Evolutionary conservation across 2,329 filamentous ascomycete genomes (phyloP).

Genomic region (Emmonsia crescens): DNA sequence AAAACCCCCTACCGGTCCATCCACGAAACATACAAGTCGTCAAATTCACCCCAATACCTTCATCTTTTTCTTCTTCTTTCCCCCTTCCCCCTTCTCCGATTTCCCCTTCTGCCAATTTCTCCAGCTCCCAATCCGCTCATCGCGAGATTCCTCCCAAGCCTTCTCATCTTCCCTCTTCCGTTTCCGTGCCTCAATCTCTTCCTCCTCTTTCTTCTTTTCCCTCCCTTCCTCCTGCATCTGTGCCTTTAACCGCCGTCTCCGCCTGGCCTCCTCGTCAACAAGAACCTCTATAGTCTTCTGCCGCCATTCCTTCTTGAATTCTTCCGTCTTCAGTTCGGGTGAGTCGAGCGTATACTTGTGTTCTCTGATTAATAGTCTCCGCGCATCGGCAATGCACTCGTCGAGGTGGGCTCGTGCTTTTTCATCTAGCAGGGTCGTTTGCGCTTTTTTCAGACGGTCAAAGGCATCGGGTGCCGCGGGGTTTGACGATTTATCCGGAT

Average conservation of each 20-base stretch:
- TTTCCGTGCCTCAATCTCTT: slow-evolving; percentile 70
- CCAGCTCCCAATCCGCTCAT: slow-evolving; percentile 89
- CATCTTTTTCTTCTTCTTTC: slow-evolving; percentile 47
- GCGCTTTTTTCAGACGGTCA: slow-evolving; percentile 90
- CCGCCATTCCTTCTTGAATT: slow-evolving; percentile 77
- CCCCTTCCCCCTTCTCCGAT: slow-evolving; percentile 37
- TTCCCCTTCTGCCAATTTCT: slow-evolving; percentile 70
- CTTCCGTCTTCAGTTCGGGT: slow-evolving; percentile 66
- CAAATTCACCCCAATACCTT: slow-evolving; percentile 35
- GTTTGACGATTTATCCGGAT: slow-evolving; percentile 95
- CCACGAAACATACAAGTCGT: not conserved
- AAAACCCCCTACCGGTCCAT: not conserved
- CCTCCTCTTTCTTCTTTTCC: slow-evolving; percentile 74
- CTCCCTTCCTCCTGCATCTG: slow-evolving; percentile 95
- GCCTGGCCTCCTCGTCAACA: slow-evolving; percentile 80
- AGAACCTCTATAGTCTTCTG: slow-evolving; percentile 83
- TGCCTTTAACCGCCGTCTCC: slow-evolving; percentile 76
- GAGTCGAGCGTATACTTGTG: slow-evolving; percentile 87
- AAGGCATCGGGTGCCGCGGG: slow-evolving; percentile 87
- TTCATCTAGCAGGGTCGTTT: slow-evolving; percentile 84
- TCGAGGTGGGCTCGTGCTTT: slow-evolving; percentile 79
- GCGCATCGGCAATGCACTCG: slow-evolving; percentile 90
- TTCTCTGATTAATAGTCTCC: slow-evolving; percentile 87
- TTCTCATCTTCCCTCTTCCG: slow-evolving; percentile 85
- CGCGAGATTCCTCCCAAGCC: slow-evolving; percentile 87